Evolutionary conservation across 2,329 filamentous ascomycete genomes (phyloP), one percentile per base, ranked within the genome.

Genomic region (Tolypocladium guangdongense): DNA sequence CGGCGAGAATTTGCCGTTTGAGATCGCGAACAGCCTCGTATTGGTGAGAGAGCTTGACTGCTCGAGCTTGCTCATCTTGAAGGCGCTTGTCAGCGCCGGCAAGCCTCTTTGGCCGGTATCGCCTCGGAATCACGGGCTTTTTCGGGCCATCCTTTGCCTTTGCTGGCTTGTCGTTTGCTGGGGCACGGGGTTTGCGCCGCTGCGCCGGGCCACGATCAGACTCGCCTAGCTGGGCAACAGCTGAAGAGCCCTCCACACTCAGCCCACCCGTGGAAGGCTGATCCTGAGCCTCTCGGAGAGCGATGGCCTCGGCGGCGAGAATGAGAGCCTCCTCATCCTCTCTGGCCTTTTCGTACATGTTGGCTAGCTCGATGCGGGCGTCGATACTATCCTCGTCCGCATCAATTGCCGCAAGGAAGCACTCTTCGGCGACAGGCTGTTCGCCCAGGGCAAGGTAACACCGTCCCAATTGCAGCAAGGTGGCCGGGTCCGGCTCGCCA

Each of bases 341-440:
- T 57, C 84, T 84, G 46, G 80, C 79, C 57, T 78, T 82, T 65
- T 95, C 89, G 63, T 95, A 96, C 67, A 96, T 82, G 62, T 87
- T 90, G 14, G 89, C 89, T 11, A 96, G 75, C 61, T 89, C 82
- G 33, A 88, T 82, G 39, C 89, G 84, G 39, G 89, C 88, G 57
- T 90, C 85, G 49, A 92, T 83, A 54, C 86, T 84, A 41, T 82
- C 75, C 46, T 83, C 74, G 57, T 95, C 87, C 55, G 83, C 78
- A 51, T 89, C 82, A 38, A 90, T 82, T 12, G 91, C 82, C 2
- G 81, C 81, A 27, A 89, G 78, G 61, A 91, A 93, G 63, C 83
- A 87, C 58, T 87, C 83, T 62, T 92, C 86, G 0, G 91, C 90
- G 38, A 86, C 82, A 35, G 81, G 75, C 22, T 82, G 76, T 52